Base-by-base conservation (phyloP, 805 yeast genomes). In the Suhomyces vadensis region DNA sequence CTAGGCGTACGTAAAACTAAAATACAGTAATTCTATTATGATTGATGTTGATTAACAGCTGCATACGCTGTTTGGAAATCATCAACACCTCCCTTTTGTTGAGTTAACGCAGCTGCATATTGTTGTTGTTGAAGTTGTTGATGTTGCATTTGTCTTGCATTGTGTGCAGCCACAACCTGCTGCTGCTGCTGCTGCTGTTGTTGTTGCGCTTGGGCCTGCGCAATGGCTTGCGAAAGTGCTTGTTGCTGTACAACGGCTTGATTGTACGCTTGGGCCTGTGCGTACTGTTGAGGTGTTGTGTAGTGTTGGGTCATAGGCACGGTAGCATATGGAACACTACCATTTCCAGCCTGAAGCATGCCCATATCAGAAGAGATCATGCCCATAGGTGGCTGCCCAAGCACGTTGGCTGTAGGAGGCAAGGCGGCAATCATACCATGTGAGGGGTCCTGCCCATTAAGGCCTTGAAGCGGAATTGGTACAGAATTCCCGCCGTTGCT, bases 171-270 rank as follows among this genome's bases (percentile, higher is more conserved):
- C 40, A 51, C 29, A 43, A 55, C 40, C 39, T 45, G 48, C 19
- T 39, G 41, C 42, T 48, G 40, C 35, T 45, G 52, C 40, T 38
- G 49, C 42, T 20, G 56, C 40, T 37, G 60, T 25, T 26, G 60
- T 36, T 35, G 65, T 41, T 19, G 59, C 6, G 33, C 33, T n/a
- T 29, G 33, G 7, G 53, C 52, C 31, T 52, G 55, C 5, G 50
- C 53, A 11, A 54, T 44, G n/a, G 55, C 56, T 44, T 53, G 60
- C 35, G 54, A 53, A 26, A 52, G 53, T 24, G 54, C 57, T 45
- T 56, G 60, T 29, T 52, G 54, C 41, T 55, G 60, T 10, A 49
- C 51, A 33, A 52, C 46, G 14, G 56, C 56, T 36, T 54, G 59
- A 45, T 51, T 51, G 37, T 43, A 39, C 6, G 43, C 38, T 31